Evolutionary conservation across 352 stramenopile genomes (phyloP).

Genomic region (Globisporangium perplexum): DNA sequence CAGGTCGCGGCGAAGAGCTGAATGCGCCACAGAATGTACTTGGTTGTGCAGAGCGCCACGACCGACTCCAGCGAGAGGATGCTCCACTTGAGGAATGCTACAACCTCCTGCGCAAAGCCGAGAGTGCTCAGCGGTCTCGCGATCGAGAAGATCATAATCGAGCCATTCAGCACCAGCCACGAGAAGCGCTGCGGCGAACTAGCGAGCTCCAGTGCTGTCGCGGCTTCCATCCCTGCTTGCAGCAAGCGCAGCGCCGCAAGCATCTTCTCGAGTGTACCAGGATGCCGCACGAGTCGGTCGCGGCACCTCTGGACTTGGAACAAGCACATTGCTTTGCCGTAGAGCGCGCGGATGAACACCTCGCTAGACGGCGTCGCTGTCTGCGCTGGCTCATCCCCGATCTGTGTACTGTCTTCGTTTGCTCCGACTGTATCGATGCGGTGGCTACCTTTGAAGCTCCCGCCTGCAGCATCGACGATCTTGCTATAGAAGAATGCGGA

Average conservation of each 20-base stretch:
- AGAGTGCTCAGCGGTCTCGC: slow-evolving; percentile 35
- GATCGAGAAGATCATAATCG: slow-evolving; percentile 49
- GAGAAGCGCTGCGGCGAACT: slow-evolving; percentile 19
- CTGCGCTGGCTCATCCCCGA: background rate
- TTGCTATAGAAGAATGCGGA: slow-evolving; percentile 44
- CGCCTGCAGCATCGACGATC: slow-evolving; percentile 12
- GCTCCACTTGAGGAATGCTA: slow-evolving; percentile 61
- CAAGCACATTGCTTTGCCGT: slow-evolving; percentile 34
- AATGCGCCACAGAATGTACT: slow-evolving; percentile 60
- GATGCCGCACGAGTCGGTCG: slow-evolving; percentile 34
- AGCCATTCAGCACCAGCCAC: slow-evolving; percentile 68
- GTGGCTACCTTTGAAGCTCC: background rate
- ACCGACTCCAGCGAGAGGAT: slow-evolving; percentile 47
- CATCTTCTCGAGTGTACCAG: slow-evolving; percentile 47
- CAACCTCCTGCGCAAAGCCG: slow-evolving; percentile 43
- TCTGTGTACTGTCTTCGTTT: background rate
- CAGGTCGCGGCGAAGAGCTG: slow-evolving; percentile 49
- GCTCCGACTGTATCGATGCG: background rate
- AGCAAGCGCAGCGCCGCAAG: slow-evolving; percentile 25
- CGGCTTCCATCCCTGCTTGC: slow-evolving; percentile 36
- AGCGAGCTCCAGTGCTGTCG: slow-evolving; percentile 29
- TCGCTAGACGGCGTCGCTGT: slow-evolving; percentile 13
- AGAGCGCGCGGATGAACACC: slow-evolving; percentile 35
- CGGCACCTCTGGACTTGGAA: slow-evolving; percentile 28
- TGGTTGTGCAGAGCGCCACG: slow-evolving; percentile 51